Evolutionary conservation across 1,284 basidiomycete genomes (phyloP).

Genomic region (Ustilago bromivora): DNA sequence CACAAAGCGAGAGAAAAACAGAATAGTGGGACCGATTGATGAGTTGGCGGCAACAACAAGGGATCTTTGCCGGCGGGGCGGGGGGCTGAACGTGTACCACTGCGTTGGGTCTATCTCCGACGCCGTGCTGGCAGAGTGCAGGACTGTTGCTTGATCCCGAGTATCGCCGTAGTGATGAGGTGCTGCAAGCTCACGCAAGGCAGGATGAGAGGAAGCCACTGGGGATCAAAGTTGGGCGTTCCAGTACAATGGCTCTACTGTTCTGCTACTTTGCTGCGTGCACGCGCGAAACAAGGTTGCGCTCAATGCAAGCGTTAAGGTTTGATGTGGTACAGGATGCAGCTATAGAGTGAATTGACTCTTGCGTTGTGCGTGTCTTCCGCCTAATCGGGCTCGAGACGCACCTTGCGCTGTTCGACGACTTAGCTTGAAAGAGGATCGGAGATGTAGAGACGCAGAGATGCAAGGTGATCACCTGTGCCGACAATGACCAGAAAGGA

Average conservation of each 20-base stretch:
- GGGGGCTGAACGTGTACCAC: conserved; percentile 30
- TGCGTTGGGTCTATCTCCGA: conserved; percentile 39
- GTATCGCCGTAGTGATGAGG: conserved; percentile 11
- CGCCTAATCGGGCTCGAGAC: conserved; percentile 22
- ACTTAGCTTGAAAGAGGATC: too few species aligned
- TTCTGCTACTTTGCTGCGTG: conserved; percentile 13
- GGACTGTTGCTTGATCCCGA: conserved; percentile 8
- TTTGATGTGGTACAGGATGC: conserved; percentile 15
- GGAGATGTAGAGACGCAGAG: not conserved
- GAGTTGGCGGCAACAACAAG: conserved; percentile 23
- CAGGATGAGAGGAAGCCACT: not conserved
- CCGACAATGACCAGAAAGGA: conserved; percentile 7
- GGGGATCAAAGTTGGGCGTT: conserved; percentile 8
- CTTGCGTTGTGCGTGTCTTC: conserved; percentile 18
- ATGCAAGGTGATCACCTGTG: conserved; percentile 4
- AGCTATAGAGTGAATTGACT: conserved; percentile 1
- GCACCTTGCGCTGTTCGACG: conserved; percentile 1
- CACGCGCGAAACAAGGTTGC: conserved; percentile 16
- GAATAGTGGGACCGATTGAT: conserved; percentile 25
- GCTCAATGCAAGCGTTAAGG: conserved; percentile 20
- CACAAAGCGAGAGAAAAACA: not conserved
- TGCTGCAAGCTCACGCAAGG: not conserved
- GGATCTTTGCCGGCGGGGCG: conserved; percentile 15
- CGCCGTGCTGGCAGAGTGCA: conserved; percentile 2
- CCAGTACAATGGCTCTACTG: not conserved